phyloP scores from a whole-genome alignment of 192 early-diverging fungal species.

The Entomortierella beljakovae region DNA sequence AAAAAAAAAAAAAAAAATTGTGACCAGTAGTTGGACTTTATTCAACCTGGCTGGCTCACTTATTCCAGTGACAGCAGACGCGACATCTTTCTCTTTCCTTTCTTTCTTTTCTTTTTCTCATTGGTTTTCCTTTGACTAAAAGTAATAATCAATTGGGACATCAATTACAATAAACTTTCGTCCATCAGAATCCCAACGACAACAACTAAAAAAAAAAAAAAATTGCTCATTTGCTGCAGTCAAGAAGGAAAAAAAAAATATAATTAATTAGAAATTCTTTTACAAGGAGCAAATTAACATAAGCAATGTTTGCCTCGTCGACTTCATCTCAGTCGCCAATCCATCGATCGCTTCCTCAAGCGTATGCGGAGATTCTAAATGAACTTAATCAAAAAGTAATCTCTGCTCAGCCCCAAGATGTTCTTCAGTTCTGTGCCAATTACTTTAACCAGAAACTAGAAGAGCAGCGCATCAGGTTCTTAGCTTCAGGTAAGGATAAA shows the following conservation, averaged over 20 bases:
- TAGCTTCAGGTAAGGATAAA: constrained; percentile 41
- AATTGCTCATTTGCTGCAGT: no score
- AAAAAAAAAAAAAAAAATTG: background rate
- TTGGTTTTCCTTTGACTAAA: no score
- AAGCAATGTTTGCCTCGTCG: constrained; percentile 51
- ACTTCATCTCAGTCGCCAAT: constrained; percentile 49
- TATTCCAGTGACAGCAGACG: no score
- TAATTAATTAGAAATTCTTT: no score
- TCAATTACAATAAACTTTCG: no score
- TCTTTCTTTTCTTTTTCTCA: no score
- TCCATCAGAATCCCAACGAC: no score
- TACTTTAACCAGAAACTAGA: constrained; percentile 90
- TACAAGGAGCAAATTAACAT: background rate
- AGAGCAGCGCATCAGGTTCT: constrained; percentile 73
- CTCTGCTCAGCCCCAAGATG: constrained; percentile 83
- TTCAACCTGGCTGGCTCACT: no score
- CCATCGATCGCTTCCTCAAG: constrained; percentile 51
- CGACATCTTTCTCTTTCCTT: no score
- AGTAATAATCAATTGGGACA: no score
- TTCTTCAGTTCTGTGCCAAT: constrained; percentile 92
- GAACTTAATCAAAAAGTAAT: constrained; percentile 87
- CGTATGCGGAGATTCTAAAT: constrained; percentile 74
- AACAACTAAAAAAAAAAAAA: no score
- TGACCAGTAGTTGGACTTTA: background rate
- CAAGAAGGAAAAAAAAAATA: no score